Evolutionary conservation across 805 yeast species (phyloP), one percentile per base, ranked within the genome.

Genomic region (Kockiozyma suomiensis): DNA sequence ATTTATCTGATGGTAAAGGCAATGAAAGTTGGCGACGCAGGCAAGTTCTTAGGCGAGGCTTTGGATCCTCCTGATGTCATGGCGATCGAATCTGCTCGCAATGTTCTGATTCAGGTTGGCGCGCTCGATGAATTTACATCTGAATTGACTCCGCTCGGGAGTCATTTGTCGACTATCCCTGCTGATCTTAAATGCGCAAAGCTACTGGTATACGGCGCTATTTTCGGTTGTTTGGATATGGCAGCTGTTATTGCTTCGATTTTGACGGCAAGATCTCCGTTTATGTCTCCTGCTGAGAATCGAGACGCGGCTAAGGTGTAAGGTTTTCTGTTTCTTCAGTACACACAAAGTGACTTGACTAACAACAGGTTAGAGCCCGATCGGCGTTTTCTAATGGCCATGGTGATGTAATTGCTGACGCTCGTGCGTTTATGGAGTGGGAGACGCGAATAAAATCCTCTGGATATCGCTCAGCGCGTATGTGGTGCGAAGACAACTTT

Each of bases 171-270:
- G 0, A 77, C 86, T 69, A 77, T 93, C 61, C 99, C 99, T 0
- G 78, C 83, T 60, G 98, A 93, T 71, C 81, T 93, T 46, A 86
- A 83, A 62, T 87, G 90, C 50, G 97, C 96, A 7, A 93, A 93
- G 68, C 73, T 92, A 54, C 75, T 93, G 37, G 83, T 92, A 17
- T 82, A 85, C 62, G 91, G 96, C 0, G 84, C 93, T 45, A 80
- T 92, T 4, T 89, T 93, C 72, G 94, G 94, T 0, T 87, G 94
- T 68, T 74, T 92, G 6, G 92, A 89, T 26, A 75, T 81, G 19
- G 86, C 92, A 59, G 77, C 91, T n/a, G 83, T 94, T 0, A 75
- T 90, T n/a, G 93, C 96, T 0, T 84, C 97, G 0, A 79, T 90
- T 1, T 75, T 87, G 42, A 82, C 91, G 15, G 79, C 85, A 10